These are phyloP conservation scores for Parasarocladium wereldwijsianum DNA, from an alignment of 2,329 filamentous ascomycete genomes.

Conservation along the genomic window DNA sequence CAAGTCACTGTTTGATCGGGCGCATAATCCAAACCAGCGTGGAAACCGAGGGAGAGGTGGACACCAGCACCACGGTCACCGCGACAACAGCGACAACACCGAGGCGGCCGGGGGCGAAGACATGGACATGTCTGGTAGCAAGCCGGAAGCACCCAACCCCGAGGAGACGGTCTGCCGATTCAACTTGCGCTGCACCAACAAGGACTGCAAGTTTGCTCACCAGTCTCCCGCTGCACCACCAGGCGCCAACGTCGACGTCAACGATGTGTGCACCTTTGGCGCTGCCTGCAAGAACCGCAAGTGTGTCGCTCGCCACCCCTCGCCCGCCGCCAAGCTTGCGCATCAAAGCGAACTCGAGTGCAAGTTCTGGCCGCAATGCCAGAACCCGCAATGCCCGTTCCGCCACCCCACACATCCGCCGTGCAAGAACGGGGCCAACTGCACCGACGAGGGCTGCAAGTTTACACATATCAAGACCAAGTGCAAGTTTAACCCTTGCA, in stretches of 20 bases:
- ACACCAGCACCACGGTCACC: constrained; percentile 24
- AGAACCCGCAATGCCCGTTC: constrained; percentile 77
- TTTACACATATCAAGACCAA: constrained; percentile 75
- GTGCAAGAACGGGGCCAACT: constrained; percentile 85
- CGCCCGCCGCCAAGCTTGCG: constrained; percentile 63
- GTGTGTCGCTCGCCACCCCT: constrained; percentile 83
- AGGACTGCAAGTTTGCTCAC: constrained; percentile 84
- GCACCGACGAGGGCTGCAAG: constrained; percentile 66
- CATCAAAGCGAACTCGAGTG: constrained; percentile 78
- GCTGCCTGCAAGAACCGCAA: constrained; percentile 93
- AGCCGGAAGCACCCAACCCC: constrained; percentile 39
- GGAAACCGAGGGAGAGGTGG: constrained; percentile 16
- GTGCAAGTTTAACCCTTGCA: constrained; percentile 85
- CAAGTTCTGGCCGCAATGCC: constrained; percentile 84
- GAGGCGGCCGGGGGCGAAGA: constrained; percentile 35
- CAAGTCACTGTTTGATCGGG: constrained; percentile 61
- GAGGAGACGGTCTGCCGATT: constrained; percentile 70
- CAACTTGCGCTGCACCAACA: constrained; percentile 78
- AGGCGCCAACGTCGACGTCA: constrained; percentile 61
- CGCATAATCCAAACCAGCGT: constrained; percentile 40
- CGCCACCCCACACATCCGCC: constrained; percentile 75
- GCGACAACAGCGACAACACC: constrained; percentile 17
- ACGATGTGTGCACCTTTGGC: constrained; percentile 69
- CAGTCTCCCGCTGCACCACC: constrained; percentile 82
- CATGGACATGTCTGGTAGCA: constrained; percentile 43